These are phyloP conservation scores for Aureobasidium sp. DNA, from an alignment of 2,329 filamentous ascomycete genomes.

Conservation along the genomic window DNA sequence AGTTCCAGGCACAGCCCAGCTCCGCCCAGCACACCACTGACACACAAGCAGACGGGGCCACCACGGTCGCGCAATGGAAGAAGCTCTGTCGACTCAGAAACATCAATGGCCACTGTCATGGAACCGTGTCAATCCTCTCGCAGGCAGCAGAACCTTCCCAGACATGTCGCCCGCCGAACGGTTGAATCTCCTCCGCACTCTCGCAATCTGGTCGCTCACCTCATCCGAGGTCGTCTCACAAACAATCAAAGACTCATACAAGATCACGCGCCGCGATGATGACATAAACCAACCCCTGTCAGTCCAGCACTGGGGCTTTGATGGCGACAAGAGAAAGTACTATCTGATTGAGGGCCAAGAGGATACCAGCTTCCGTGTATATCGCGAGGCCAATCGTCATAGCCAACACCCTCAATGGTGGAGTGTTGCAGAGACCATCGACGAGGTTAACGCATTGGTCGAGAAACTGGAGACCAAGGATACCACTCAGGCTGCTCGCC, in stretches of 20 bases:
- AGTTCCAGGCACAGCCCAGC: conserved; percentile 13
- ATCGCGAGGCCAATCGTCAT: conserved; percentile 82
- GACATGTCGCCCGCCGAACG: conserved; percentile 73
- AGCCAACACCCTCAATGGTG: conserved; percentile 76
- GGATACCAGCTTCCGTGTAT: conserved; percentile 88
- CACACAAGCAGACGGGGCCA: conserved; percentile 64
- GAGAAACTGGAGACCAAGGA: conserved; percentile 70
- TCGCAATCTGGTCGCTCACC: conserved; percentile 81
- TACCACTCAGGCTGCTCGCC: conserved; percentile 70
- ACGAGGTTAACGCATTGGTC: conserved; percentile 68
- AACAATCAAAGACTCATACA: conserved; percentile 81
- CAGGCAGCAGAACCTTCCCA: conserved; percentile 71
- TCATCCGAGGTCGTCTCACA: conserved; percentile 76
- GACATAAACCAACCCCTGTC: conserved; percentile 78
- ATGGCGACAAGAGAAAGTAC: conserved; percentile 86
- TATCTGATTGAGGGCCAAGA: conserved; percentile 90
- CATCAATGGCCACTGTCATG: conserved; percentile 82
- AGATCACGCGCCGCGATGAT: conserved; percentile 71
- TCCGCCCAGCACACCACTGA: neutral
- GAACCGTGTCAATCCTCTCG: conserved; percentile 74
- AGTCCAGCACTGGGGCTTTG: conserved; percentile 82
- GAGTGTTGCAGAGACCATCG: conserved; percentile 84
- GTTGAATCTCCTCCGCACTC: conserved; percentile 69
- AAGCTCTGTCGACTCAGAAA: conserved; percentile 77
- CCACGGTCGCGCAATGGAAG: conserved; percentile 86